These are phyloP conservation scores for Microstroma glucosiphilum DNA, from an alignment of 1,284 basidiomycete genomes.

Conservation along the genomic window DNA sequence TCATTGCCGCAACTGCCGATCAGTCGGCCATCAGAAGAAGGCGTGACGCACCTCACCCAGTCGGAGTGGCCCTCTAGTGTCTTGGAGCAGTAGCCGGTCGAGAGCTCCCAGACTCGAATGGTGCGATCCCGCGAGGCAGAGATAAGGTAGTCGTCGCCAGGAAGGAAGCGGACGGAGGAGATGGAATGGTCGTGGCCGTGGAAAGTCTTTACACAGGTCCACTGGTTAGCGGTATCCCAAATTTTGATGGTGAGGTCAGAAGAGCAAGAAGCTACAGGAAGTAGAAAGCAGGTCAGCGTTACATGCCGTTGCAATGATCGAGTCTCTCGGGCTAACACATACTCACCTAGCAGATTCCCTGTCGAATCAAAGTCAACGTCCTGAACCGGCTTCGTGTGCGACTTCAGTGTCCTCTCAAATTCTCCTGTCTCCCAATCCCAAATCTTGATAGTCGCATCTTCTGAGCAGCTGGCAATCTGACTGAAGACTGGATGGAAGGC, in stretches of 20 bases:
- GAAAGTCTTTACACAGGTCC: conserved; percentile 78
- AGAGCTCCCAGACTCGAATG: conserved; percentile 77
- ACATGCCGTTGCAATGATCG: conserved; percentile 1
- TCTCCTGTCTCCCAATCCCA: conserved; percentile 96
- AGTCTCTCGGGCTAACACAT: neutral
- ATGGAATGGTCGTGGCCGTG: conserved; percentile 87
- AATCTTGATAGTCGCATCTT: conserved; percentile 80
- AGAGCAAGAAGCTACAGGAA: conserved; percentile 70
- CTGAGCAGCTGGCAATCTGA: conserved; percentile 73
- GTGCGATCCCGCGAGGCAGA: conserved; percentile 80
- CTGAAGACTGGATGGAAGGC: conserved; percentile 83
- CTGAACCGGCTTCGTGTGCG: conserved; percentile 79
- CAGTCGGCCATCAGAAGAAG: conserved; percentile 69
- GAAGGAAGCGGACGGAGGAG: conserved; percentile 74
- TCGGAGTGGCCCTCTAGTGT: conserved; percentile 57
- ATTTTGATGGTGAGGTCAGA: conserved; percentile 83
- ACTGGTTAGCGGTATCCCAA: conserved; percentile 82
- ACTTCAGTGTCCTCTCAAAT: conserved; percentile 82
- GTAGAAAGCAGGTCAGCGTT: conserved; percentile 1
- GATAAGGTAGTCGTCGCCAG: conserved; percentile 73
- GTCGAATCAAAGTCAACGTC: conserved; percentile 82
- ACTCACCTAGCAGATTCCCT: conserved; percentile 69
- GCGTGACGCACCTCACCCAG: conserved; percentile 65
- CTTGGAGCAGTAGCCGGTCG: conserved; percentile 59
- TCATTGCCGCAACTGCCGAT: conserved; percentile 77